Base-by-base conservation (phyloP, 202 grass and related monocot genomes). In the Digitaria exilis region DNA sequence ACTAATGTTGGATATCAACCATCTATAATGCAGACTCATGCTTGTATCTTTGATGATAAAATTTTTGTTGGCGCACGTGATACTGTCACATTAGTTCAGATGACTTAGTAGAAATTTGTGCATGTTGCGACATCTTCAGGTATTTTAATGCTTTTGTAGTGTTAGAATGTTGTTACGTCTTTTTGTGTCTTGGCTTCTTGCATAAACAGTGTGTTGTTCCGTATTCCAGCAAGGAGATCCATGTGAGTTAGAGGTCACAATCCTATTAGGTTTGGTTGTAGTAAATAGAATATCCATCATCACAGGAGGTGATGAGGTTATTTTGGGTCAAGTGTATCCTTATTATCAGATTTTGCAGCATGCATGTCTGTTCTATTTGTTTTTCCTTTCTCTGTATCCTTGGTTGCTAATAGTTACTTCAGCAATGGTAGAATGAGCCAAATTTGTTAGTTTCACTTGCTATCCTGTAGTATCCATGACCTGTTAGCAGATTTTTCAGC, bases 311-410 rank as follows among this genome's bases (percentile, higher is more conserved):
- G 94, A 94, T 76, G 85, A 97, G 56, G 21, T 97, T 69, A 72
- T 85, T 78, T 92, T 97, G 16, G 45, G 65, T 76, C 16, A 24
- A 61, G 87, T 88, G 91, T 97, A 97, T 97, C 89, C 89, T 90
- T 81, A 59, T 75, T 43, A 61, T 49, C 54, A 31, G 46, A 55
- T 74, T 49, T 44, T 66, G 19, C 24, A 54, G 8, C 12, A 26
- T 51, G 15, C 9, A 77, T 45, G 45, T 69, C 44, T 35, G 68
- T 72, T 62, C 87, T 73, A 58, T 61, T 61, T 11, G 14, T 71
- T 39, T 69, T 42, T 57, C 6, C 50, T 64, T 62, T 74, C 21
- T 82, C 12, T 18, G 19, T 60, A 66, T 2, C n/a, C 72, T 80
- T 80, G 45, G 3, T n/a, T 55, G 63, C 9, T 80, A 26, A 7